Evolutionary conservation across 2,329 filamentous ascomycete species (phyloP), one percentile per base, ranked within the genome.

Genomic region (Aureobasidium namibiae): DNA sequence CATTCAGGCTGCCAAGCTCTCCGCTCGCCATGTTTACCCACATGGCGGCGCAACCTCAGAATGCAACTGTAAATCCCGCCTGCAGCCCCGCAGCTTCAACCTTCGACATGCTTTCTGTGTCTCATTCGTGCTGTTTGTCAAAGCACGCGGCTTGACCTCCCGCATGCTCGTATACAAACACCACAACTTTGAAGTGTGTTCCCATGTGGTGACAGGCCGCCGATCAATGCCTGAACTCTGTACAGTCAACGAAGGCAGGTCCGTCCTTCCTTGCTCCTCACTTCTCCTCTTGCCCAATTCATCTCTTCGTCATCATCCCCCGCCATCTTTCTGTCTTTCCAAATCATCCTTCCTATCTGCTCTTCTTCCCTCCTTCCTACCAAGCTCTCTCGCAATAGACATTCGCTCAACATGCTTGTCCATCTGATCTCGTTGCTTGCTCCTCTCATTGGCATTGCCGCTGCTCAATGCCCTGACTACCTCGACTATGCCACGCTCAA

Each of bases 391-490:
- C 14, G 21, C 16, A 39, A 33, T 26, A 29, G 42, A 48, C 42
- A 39, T 14, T 23, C 8, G 31, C 24, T 29, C 36, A 33, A 29
- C 39, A 59, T 59, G 57, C 52, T 33, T 13, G 8, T n/a, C 41
- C 23, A 53, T 41, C 29, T 61, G 29, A n/a, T 56, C 16, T 26
- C 33, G 14, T 16, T 60, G 18, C 16, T 23, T 29, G 34, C 44
- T n/a, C 29, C 41, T 1, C 38, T 59, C 10, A 23, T 59, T 39
- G 53, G 23, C 16, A 14, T 49, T n/a, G 58, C 31, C 34, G 11
- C 45, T 11, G 70, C 70, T 24, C 68, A 72, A 61, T 77, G 75
- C 63, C 75, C 75, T 5, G 75, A 78, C 64, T 79, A 78, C 60
- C 65, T 68, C 13, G 69, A 75, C 50, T 78, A 77, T 59, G 66